phyloP scores from a whole-genome alignment of 1,284 basidiomycete genomes.

The Dichomitus squalens region DNA sequence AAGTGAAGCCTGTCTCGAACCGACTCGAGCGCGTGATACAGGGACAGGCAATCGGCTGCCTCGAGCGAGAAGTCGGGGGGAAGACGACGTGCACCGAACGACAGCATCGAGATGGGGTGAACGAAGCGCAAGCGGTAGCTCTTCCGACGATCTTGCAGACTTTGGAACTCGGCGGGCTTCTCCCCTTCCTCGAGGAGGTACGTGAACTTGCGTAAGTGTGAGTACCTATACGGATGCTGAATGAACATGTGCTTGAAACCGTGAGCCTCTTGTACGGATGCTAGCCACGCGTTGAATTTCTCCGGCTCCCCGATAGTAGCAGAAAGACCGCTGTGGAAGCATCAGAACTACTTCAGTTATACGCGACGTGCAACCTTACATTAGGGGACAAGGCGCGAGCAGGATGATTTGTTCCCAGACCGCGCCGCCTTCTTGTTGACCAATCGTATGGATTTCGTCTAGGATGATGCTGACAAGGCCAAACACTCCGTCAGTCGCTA shows the following conservation, averaged over 20 bases:
- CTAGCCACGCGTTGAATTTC: conserved; percentile 65
- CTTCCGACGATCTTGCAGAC: conserved; percentile 39
- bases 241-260: conserved; percentile 61
- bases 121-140: conserved; percentile 51
- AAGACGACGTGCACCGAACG: conserved; percentile 32
- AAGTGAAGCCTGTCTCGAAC: conserved; percentile 22
- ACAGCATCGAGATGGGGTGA: conserved; percentile 61
- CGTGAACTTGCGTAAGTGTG: conserved; percentile 68
- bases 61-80: conserved; percentile 67
- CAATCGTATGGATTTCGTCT: conserved; percentile 75
- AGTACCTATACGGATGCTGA: conserved; percentile 67
- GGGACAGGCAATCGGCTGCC: conserved; percentile 51
- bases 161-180: conserved; percentile 36
- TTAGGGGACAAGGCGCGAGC: conserved; percentile 66
- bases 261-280: conserved; percentile 58
- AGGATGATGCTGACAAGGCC: conserved; percentile 55
- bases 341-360: not conserved
- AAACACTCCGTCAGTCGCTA: not conserved
- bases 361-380: conserved; percentile 44
- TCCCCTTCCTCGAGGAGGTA: conserved; percentile 43
- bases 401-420: conserved; percentile 74
- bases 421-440: conserved; percentile 65
- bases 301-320: conserved; percentile 70
- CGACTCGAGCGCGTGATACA: conserved; percentile 48
- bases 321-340: conserved; percentile 56